phyloP scores from a whole-genome alignment of 78 protist genomes.

The Emiliania huxleyi region DNA sequence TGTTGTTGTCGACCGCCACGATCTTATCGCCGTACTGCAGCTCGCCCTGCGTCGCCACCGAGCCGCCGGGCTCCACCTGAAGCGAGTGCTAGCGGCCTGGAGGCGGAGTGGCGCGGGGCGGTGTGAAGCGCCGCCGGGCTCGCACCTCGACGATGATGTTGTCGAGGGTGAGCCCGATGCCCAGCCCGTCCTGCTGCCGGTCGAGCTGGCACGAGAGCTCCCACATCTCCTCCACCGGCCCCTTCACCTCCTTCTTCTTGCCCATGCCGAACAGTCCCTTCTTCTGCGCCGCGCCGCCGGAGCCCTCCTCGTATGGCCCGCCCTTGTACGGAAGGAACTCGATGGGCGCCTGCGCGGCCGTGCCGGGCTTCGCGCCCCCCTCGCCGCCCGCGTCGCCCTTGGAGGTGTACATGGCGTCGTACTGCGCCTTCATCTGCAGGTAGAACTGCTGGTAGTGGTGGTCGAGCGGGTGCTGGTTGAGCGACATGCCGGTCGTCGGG shows the following conservation, averaged over 20 bases:
- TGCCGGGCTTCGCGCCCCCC: neutral
- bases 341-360: neutral
- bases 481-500: constrained; percentile 10
- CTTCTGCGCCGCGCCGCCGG: neutral
- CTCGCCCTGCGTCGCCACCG: neutral
- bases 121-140: too few relatives aligned
- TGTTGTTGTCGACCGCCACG: neutral
- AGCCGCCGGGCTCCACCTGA: constrained; percentile 16
- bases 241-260: neutral
- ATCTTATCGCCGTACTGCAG: constrained; percentile 7
- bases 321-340: neutral
- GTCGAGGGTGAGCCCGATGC: constrained; percentile 22
- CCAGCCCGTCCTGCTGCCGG: constrained; percentile 3
- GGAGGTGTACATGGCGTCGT: neutral
- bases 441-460: constrained; percentile 31
- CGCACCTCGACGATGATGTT: constrained; percentile 36
- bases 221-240: neutral
- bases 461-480: constrained; percentile 28
- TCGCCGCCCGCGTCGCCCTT: neutral
- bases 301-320: neutral
- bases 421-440: constrained; percentile 12
- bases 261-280: neutral
- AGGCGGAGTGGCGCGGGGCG: too few relatives aligned
- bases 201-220: neutral
- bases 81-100: too few relatives aligned